Percentiles rank a stretch among this genome's conserved stretches.
phyloP scores from a whole-genome alignment of 225 moss, liverwort and hornwort genomes.

The Ulota crispa region DNA sequence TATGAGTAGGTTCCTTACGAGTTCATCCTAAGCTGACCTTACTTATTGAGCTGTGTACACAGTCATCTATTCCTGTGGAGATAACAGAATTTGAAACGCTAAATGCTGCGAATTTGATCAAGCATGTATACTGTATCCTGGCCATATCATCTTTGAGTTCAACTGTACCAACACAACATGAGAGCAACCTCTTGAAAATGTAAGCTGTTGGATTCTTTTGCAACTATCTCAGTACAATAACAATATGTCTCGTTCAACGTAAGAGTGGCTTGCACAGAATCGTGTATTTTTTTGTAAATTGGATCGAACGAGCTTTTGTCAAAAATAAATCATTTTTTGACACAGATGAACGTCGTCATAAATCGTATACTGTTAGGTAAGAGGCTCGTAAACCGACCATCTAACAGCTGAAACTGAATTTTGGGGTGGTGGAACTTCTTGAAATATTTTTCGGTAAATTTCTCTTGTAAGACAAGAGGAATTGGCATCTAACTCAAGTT shows the following conservation, averaged over 20 bases:
- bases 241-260: neutral
- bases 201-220: constrained; percentile 23
- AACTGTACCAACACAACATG: constrained; percentile 79
- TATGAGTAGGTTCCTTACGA: neutral
- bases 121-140: too few relatives aligned
- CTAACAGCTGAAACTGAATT: too few relatives aligned
- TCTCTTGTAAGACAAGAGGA: too few relatives aligned
- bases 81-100: constrained; percentile 39
- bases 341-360: constrained; percentile 67
- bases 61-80: constrained; percentile 76
- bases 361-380: too few relatives aligned
- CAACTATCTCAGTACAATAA: neutral
- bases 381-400: too few relatives aligned
- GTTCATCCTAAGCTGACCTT: neutral
- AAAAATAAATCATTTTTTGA: neutral
- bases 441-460: too few relatives aligned
- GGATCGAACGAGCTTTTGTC: neutral
- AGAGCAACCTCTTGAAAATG: constrained; percentile 80
- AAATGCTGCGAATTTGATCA: too few relatives aligned
- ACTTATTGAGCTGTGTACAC: constrained; percentile 14
- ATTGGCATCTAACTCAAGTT: too few relatives aligned
- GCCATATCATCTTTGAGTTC: too few relatives aligned
- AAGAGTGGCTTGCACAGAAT: neutral
- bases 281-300: neutral
- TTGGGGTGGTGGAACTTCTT: too few relatives aligned